Conservation (phyloP, 2,329 filamentous ascomycete genomes). For the Aspergillus persii region DNA sequence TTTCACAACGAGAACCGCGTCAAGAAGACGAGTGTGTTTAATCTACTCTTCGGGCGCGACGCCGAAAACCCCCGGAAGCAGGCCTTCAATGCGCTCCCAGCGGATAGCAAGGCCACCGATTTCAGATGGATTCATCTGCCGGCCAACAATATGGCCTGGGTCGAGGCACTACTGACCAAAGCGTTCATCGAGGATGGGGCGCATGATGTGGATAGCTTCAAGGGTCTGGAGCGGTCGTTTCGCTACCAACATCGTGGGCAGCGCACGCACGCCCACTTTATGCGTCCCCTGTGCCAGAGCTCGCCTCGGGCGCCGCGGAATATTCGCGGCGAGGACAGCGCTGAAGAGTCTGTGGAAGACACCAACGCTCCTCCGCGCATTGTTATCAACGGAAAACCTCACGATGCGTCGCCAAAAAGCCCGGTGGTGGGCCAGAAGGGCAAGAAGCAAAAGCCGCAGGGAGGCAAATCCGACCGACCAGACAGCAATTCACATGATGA, state of each 20-base stretch:
- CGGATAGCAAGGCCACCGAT: constrained; percentile 47
- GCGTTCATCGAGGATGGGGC: constrained; percentile 62
- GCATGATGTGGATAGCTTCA: constrained; percentile 63
- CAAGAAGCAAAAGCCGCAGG: constrained; percentile 30
- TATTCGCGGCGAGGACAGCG: constrained; percentile 32
- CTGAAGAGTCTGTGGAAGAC: constrained; percentile 19
- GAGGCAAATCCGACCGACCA: constrained; percentile 24
- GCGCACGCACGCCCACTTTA: constrained; percentile 59
- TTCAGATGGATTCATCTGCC: constrained; percentile 56
- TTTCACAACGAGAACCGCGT: constrained; percentile 46
- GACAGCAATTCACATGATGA: constrained; percentile 29
- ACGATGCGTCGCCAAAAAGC: constrained; percentile 14
- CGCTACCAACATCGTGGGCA: constrained; percentile 61
- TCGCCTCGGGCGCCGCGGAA: constrained; percentile 37
- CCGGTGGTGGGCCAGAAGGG: constrained; percentile 6
- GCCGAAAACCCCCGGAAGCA: constrained; percentile 46
- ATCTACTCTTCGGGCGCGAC: constrained; percentile 54
- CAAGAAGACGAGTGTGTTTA: constrained; percentile 49
- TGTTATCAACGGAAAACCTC: constrained; percentile 18
- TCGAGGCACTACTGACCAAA: constrained; percentile 63
- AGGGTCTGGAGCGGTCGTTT: constrained; percentile 60
- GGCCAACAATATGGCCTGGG: constrained; percentile 58
- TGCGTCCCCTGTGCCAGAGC: constrained; percentile 59
- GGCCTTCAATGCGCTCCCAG: constrained; percentile 47
- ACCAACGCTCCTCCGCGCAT: constrained; percentile 15